Evolutionary conservation across 192 early-diverging fungal genomes (phyloP), one percentile per base, ranked within the genome.

Genomic region (Geranomyces variabilis): DNA sequence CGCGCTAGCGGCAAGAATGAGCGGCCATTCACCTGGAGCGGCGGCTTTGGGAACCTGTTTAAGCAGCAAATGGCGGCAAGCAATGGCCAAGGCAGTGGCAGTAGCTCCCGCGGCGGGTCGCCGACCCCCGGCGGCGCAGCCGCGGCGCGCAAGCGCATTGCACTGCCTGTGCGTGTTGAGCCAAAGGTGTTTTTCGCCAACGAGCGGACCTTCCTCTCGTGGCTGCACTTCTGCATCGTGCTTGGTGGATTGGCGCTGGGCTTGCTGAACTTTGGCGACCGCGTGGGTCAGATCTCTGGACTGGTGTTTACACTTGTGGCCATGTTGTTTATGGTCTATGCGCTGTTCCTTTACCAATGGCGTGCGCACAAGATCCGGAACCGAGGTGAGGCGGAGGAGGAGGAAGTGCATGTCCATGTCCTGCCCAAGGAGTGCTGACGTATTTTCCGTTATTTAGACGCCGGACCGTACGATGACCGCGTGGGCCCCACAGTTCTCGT

Each of bases 141-240:
- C 0, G 33, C 60, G 9, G 9, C 9, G 21, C 17, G 62, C 19
- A 64, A 53, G 45, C 53, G 76, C 1, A 83, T 83, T 46, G 75
- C 75, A 0, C 31, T 85, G 34, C 80, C 89, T 9, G 76, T 91
- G 21, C 85, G 90, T 47, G 88, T 93, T 14, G 93, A 94, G 66
- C 90, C 93, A 15, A 94, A 94, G 80, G 89, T 92, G 8, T 93
- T 88, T 62, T 91, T 94, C 79, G 92, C 92, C 47, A 94, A 94
- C 67, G 93, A 94, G 77, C 82, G 93, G 46, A 93, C 92, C 0
- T 94, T 92, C 75, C 82, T 94, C 46, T 81, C 86, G 22, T 94
- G 93, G 93, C 83, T 93, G 82, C 87, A 89, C 46, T 90, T 80
- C 64, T 87, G 84, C 60, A 87, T 91, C 0, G 78, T 91, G 15